These are phyloP conservation scores for Blastobotrys serpentis DNA, from an alignment of 1,139 yeast genomes.

Conservation along the genomic window DNA sequence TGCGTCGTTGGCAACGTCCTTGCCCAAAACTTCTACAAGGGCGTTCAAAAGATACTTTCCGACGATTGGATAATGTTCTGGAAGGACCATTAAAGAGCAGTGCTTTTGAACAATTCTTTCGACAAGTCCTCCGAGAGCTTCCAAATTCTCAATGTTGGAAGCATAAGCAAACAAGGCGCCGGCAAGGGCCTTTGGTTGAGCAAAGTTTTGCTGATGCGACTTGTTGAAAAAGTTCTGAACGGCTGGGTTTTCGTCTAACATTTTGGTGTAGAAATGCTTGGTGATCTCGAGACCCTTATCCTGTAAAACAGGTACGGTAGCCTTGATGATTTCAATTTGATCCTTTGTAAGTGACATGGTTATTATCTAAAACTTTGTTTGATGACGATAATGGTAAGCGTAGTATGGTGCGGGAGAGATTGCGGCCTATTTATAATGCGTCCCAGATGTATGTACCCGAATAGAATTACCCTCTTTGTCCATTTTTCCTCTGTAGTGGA, in stretches of 20 bases:
- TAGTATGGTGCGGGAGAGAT: too few relatives aligned
- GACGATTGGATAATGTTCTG: slow-evolving; percentile 67
- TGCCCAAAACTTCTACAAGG: slow-evolving; percentile 55
- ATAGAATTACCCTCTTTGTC: too few relatives aligned
- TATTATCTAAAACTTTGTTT: too few relatives aligned
- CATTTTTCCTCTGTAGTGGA: too few relatives aligned
- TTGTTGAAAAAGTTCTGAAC: slow-evolving; percentile 61
- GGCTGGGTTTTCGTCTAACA: slow-evolving; percentile 54
- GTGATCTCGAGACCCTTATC: slow-evolving; percentile 57
- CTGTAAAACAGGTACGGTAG: slow-evolving; percentile 60
- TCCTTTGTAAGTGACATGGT: slow-evolving; percentile 61
- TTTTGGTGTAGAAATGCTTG: slow-evolving; percentile 51
- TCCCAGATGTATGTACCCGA: too few relatives aligned
- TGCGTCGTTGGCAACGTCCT: slow-evolving; percentile 53
- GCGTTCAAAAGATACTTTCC: slow-evolving; percentile 57
- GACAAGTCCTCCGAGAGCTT: slow-evolving; percentile 55
- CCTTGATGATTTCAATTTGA: slow-evolving; percentile 64
- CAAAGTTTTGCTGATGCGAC: slow-evolving; percentile 54
- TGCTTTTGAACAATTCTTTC: slow-evolving; percentile 64
- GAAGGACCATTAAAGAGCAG: slow-evolving; percentile 58
- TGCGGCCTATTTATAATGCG: slow-evolving; percentile 32
- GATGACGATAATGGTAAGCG: too few relatives aligned
- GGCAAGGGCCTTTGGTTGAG: slow-evolving; percentile 67
- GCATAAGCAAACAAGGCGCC: slow-evolving; percentile 63
- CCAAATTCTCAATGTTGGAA: slow-evolving; percentile 58